phyloP scores from a whole-genome alignment of 2,329 filamentous ascomycete genomes.

The Pyrenochaeta sp. region DNA sequence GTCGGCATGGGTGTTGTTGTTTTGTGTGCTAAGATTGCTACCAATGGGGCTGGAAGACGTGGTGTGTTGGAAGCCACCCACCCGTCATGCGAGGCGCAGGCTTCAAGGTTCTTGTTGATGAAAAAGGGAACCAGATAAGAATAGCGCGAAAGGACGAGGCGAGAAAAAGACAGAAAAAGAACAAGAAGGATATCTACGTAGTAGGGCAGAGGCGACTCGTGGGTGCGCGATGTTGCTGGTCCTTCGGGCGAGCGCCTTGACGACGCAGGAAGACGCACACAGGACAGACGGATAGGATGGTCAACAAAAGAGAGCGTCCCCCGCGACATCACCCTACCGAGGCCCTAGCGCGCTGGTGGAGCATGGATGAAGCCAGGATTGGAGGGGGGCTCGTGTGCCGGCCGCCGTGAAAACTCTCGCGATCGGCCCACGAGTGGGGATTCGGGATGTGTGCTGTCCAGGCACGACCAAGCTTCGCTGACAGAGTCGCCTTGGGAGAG shows the following conservation, averaged over 20 bases:
- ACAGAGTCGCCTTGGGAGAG: background rate
- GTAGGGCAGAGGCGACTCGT: background rate
- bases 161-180: constrained; percentile 4
- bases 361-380: constrained; percentile 17
- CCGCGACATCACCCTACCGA: constrained; percentile 18
- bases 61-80: constrained; percentile 24
- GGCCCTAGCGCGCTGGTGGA: constrained; percentile 9
- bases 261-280: too few relatives aligned
- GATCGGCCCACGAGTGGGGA: constrained; percentile 21
- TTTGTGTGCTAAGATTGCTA: too few relatives aligned
- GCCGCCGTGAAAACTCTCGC: constrained; percentile 5
- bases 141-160: constrained; percentile 8
- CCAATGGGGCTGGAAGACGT: constrained; percentile 17
- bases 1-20: constrained; percentile 13
- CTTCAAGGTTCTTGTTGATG: too few relatives aligned
- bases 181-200: constrained; percentile 4
- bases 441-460: constrained; percentile 1
- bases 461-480: constrained; percentile 4
- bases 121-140: constrained; percentile 11
- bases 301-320: constrained; percentile 7
- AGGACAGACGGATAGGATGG: constrained; percentile 10
- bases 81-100: constrained; percentile 26
- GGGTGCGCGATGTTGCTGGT: constrained; percentile 1
- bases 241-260: constrained; percentile 6
- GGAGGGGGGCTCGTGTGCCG: constrained; percentile 4